These are phyloP conservation scores for Phytophthora multivora DNA, from an alignment of 352 stramenopile species.

Conservation along the genomic window DNA sequence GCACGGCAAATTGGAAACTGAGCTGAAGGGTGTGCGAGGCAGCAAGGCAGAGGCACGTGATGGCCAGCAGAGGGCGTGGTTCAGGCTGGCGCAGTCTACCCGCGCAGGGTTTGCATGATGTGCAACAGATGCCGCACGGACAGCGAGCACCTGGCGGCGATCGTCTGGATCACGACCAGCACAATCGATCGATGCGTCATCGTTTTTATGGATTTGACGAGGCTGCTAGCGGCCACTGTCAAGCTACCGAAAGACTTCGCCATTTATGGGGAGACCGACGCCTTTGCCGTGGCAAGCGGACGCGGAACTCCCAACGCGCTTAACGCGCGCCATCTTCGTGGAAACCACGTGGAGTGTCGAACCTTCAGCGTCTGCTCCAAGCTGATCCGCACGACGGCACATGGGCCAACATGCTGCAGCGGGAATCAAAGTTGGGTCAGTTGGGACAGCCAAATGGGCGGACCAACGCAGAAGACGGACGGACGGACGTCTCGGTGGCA, in stretches of 20 bases:
- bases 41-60: neutral
- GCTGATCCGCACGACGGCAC: constrained; percentile 14
- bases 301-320: constrained; percentile 7
- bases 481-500: neutral
- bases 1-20: constrained; percentile 30
- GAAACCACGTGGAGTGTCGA: constrained; percentile 9
- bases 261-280: neutral
- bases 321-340: constrained; percentile 17
- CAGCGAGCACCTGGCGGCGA: constrained; percentile 15
- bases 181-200: constrained; percentile 24
- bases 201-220: constrained; percentile 18
- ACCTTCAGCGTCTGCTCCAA: constrained; percentile 14
- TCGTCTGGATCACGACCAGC: constrained; percentile 25
- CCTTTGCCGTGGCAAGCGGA: constrained; percentile 25
- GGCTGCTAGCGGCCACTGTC: neutral
- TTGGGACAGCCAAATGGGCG: constrained; percentile 2
- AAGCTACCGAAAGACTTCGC: no score
- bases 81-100: neutral
- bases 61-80: neutral
- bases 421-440: constrained; percentile 3
- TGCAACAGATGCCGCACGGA: constrained; percentile 21
- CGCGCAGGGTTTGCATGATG: constrained; percentile 15
- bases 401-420: neutral
- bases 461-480: constrained; percentile 14
- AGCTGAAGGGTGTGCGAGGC: constrained; percentile 8